Percentiles rank a stretch among this genome's conserved stretches.
Evolutionary conservation across 345 rosid genomes (phyloP).

Genomic region (Barbarea vulgaris): DNA sequence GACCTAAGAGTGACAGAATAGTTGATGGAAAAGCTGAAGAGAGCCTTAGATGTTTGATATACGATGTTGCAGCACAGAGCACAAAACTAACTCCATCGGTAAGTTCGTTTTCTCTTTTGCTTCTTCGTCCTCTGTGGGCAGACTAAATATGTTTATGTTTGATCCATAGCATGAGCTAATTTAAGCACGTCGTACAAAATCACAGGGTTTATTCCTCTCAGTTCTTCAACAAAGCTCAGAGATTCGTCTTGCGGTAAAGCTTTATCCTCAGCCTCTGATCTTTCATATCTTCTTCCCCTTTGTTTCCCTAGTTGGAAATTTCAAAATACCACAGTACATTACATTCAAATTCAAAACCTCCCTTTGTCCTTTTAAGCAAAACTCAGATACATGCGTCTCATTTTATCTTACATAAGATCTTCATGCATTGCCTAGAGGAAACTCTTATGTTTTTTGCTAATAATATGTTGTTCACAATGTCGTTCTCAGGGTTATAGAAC

Average conservation of each 20-base stretch:
- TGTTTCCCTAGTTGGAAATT: constrained; percentile 13
- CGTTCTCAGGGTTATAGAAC: constrained; percentile 74
- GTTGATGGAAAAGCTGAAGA: constrained; percentile 75
- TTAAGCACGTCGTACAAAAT: constrained; percentile 14
- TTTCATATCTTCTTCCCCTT: not conserved
- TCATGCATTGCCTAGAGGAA: not conserved
- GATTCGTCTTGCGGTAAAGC: constrained; percentile 69
- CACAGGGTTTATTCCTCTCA: constrained; percentile 74
- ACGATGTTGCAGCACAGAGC: constrained; percentile 76
- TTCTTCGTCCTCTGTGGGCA: not conserved
- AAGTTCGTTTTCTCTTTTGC: constrained; percentile 29
- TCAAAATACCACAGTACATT: not conserved
- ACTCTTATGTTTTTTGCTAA: not conserved
- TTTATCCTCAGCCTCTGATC: constrained; percentile 16
- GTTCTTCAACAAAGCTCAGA: constrained; percentile 83
- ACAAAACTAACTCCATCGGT: constrained; percentile 84
- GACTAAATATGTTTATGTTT: constrained; percentile 13
- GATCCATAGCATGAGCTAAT: constrained; percentile 17
- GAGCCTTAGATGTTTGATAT: constrained; percentile 62
- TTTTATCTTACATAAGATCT: not conserved
- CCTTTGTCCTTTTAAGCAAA: not conserved
- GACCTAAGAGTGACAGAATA: constrained; percentile 51
- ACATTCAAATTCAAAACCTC: not conserved
- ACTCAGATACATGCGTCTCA: constrained; percentile 1
- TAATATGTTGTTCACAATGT: constrained; percentile 23